Evolutionary conservation across 495 filamentous ascomycete genomes (phyloP).

Genomic region (Paragyromitra xinjiangensis): DNA sequence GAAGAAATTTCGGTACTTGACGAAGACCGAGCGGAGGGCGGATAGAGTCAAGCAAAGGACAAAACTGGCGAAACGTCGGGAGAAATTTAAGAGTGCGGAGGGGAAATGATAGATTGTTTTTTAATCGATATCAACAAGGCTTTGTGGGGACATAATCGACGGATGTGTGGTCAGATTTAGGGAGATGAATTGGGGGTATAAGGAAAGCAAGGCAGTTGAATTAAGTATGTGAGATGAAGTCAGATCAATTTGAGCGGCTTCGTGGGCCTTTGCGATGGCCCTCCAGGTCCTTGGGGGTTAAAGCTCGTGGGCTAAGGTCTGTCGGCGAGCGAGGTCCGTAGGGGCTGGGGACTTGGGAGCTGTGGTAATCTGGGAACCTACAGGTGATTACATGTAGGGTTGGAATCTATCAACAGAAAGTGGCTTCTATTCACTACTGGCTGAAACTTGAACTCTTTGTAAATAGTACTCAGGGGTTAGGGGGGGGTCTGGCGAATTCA

Average conservation of each 20-base stretch:
- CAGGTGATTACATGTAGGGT: neutral
- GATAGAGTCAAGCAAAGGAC: constrained; percentile 44
- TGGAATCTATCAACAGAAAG: neutral
- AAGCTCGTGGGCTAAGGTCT: neutral
- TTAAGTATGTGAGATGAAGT: neutral
- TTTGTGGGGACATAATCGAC: neutral
- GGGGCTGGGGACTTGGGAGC: neutral
- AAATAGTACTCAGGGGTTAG: neutral
- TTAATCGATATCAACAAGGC: neutral
- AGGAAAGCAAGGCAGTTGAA: neutral
- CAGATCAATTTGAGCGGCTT: neutral
- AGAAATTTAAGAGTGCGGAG: constrained; percentile 29
- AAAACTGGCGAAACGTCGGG: constrained; percentile 42
- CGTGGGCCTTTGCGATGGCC: neutral
- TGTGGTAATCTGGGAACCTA: no score
- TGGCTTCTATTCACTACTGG: neutral
- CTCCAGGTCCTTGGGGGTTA: neutral
- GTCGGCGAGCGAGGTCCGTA: neutral
- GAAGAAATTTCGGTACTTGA: constrained; percentile 92
- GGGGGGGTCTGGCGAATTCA: neutral
- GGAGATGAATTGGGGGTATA: neutral
- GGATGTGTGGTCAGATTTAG: neutral
- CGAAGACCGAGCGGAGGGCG: constrained; percentile 66
- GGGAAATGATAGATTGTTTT: constrained; percentile 18
- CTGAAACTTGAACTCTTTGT: neutral